Evolutionary conservation across 2,329 filamentous ascomycete species (phyloP), one percentile per base, ranked within the genome.

Genomic region (Aspergillus sergii): DNA sequence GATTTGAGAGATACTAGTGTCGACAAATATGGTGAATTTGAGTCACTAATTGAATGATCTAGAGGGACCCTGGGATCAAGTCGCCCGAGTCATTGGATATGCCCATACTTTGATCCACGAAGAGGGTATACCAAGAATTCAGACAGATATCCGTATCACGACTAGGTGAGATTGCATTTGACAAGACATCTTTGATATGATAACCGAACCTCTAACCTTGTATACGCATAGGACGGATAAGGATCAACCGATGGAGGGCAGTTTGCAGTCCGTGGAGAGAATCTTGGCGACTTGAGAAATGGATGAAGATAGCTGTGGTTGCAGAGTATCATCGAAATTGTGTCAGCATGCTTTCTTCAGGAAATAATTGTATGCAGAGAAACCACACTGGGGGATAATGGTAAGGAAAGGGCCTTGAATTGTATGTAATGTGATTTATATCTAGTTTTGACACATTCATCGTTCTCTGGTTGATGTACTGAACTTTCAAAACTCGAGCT

Each of bases 21-120:
- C 11, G 3, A n/a, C 28, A n/a, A 4, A 12, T 21, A 11, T 32
- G n/a, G 23, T 55, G 39, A 41, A 19, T 19, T 10, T 5, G 9
- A n/a, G 19, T 28, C 14, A 28, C 26, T 48, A 19, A 56, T 53
- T 36, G 19, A 54, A 16, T n/a, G 11, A 51, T 28, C 34, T 28
- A 95, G 94, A 97, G 81, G 94, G 94, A 7, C 85, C 88, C 43
- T 97, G 94, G 94, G 90, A 94, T 65, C 86, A 92, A 21, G 92
- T 95, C 62, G 91, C 94, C 84, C 83, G 81, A 60, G 82, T 92
- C 46, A 90, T 95, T 64, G 92, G 92, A 21, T 90, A 92, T 78
- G 91, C 91, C 1, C 92, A 95, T 77, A 84, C 84, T 1, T 81
- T 91, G 59, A 86, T 95, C 28, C 92, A 95, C 73, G 80, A 86